Percentiles rank a stretch among this genome's conserved stretches.
These are phyloP conservation scores for Aspergillus sp. DNA, from an alignment of 2,329 filamentous ascomycete genomes.

Conservation along the genomic window DNA sequence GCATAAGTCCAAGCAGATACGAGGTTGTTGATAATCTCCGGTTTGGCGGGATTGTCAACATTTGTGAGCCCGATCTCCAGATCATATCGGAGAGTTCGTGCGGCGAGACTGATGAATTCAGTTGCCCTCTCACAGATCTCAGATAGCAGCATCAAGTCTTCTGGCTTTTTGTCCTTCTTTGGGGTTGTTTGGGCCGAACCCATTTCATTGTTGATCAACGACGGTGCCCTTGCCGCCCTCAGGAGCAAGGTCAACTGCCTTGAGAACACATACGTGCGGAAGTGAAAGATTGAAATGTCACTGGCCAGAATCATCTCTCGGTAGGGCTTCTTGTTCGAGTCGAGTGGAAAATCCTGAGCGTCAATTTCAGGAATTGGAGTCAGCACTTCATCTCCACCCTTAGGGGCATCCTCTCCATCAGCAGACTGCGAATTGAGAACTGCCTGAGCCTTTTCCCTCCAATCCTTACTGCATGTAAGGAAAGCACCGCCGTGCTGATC, in stretches of 20 bases:
- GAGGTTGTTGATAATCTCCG: slow-evolving; percentile 39
- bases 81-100: slow-evolving; percentile 74
- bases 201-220: slow-evolving; percentile 25
- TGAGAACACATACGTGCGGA: slow-evolving; percentile 88
- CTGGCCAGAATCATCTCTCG: slow-evolving; percentile 88
- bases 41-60: slow-evolving; percentile 27
- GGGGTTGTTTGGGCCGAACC: slow-evolving; percentile 38
- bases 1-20: slow-evolving; percentile 45
- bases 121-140: slow-evolving; percentile 80
- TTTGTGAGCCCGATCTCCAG: slow-evolving; percentile 58
- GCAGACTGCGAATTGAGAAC: slow-evolving; percentile 40
- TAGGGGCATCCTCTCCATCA: slow-evolving; percentile 15
- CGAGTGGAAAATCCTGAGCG: slow-evolving; percentile 35
- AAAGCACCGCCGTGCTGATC: slow-evolving; percentile 69
- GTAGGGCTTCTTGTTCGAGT: slow-evolving; percentile 69
- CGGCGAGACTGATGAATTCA: slow-evolving; percentile 77
- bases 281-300: slow-evolving; percentile 94
- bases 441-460: slow-evolving; percentile 56
- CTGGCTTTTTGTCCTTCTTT: slow-evolving; percentile 54
- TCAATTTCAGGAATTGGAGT: slow-evolving; percentile 24
- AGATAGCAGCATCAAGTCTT: slow-evolving; percentile 74
- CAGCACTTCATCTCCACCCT: slow-evolving; percentile 25
- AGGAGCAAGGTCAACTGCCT: slow-evolving; percentile 79
- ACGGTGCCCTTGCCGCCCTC: slow-evolving; percentile 65
- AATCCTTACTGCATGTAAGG: slow-evolving; percentile 66